Conservation (phyloP, 2,329 filamentous ascomycete species). For the Canariomyces notabilis region DNA sequence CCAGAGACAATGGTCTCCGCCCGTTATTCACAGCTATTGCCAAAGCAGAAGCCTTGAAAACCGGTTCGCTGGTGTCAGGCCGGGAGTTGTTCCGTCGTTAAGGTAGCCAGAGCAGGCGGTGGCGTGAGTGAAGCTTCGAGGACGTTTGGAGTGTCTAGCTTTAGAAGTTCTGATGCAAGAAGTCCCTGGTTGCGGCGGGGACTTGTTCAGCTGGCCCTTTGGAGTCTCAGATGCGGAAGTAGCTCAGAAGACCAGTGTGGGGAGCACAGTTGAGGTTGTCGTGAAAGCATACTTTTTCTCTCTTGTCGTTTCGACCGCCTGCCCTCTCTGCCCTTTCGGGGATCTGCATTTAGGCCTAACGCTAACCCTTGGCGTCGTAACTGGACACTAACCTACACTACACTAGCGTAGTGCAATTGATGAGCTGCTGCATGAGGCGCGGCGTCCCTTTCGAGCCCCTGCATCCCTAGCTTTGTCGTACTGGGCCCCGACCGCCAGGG, state of each 20-base stretch:
- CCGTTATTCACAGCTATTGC: neutral
- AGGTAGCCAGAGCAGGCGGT: neutral
- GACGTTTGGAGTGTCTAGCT: neutral
- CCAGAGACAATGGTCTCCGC: slow-evolving; percentile 7
- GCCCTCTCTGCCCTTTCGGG: slow-evolving; percentile 6
- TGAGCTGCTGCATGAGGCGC: slow-evolving; percentile 22
- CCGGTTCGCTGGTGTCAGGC: neutral
- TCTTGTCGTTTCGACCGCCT: slow-evolving; percentile 16
- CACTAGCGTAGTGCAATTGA: too few relatives aligned
- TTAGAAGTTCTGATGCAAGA: neutral
- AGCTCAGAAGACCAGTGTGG: neutral
- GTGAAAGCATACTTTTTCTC: slow-evolving; percentile 13
- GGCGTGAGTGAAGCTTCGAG: neutral
- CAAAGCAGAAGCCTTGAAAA: neutral
- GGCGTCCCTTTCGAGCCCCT: slow-evolving; percentile 19
- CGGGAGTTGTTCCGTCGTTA: neutral
- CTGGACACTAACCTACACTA: too few relatives aligned
- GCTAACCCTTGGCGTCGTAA: slow-evolving; percentile 22
- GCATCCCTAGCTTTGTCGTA: slow-evolving; percentile 14
- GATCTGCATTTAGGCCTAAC: slow-evolving; percentile 25
- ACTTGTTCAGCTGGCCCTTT: neutral
- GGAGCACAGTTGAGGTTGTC: slow-evolving; percentile 8
- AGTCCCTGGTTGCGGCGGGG: neutral
- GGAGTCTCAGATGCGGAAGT: neutral
- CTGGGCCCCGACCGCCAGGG: slow-evolving; percentile 6